Evolutionary conservation across 1,284 basidiomycete species (phyloP), one percentile per base, ranked within the genome.

Genomic region (Ustilago cynodontis): DNA sequence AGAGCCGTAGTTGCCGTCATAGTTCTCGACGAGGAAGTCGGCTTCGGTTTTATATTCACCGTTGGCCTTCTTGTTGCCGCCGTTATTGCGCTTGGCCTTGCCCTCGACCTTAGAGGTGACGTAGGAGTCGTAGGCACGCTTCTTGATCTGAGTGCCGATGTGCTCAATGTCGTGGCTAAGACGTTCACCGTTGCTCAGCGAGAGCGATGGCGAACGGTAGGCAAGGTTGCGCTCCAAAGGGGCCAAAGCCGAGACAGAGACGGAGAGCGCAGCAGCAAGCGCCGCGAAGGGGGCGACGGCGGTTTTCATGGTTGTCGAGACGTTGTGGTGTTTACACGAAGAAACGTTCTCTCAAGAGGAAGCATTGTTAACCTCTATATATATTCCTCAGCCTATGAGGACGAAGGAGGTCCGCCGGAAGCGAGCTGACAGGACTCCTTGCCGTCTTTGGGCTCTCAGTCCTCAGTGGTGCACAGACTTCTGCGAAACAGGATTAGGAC

Each of bases 181-280:
- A 11, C 74, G 65, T 29, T 71, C 63, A 26, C 61, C 60, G 50
- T 67, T 64, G 62, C 66, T 59, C 16, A 76, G n/a, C 16, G 67
- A 63, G 39, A 70, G 53, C 49, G 76, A 71, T 14, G 78, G 78
- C 31, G 78, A 77, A 33, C 77, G 77, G 67, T 80, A 80, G 55
- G 78, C 78, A 13, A 80, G 57, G 57, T 80, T 80, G 54, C 77
- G 77, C 64, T 79, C 62, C 54, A 79, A 67, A 1, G 77, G 77
- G 3, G 74, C 57, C 41, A 79, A 50, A 6, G 73, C 77, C 33
- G 74, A 56, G 22, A 76, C 77, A 52, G 65, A 71, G 33, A 51
- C 70, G 29, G 55, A 51, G 54, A 74, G 47, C 24, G 63, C 71
- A 31, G 65, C 55, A 35, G 62, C 71, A 11, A 74, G 59, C 8